A percentile compares a stretch with the other conserved stretches of the same genome.
These are phyloP conservation scores for Onygenales sp. DNA, from an alignment of 2,329 filamentous ascomycete genomes.

Conservation along the genomic window DNA sequence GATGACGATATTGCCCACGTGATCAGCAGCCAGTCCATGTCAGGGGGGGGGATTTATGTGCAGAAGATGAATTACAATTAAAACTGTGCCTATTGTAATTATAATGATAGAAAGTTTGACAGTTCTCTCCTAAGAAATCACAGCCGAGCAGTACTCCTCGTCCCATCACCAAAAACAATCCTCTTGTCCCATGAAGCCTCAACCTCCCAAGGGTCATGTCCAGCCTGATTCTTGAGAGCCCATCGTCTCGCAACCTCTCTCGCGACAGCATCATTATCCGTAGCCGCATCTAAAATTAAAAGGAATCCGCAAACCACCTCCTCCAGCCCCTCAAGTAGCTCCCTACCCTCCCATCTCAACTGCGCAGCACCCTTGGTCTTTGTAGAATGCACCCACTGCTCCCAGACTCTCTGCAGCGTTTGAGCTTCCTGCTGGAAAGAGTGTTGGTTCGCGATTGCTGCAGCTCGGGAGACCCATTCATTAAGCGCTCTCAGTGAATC, in stretches of 20 bases:
- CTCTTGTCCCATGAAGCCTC: slow-evolving; percentile 12
- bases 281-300: slow-evolving; percentile 23
- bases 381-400: slow-evolving; percentile 8
- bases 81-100: too few species aligned
- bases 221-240: slow-evolving; percentile 3
- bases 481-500: slow-evolving; percentile 17
- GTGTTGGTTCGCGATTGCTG: slow-evolving; percentile 36
- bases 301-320: slow-evolving; percentile 22
- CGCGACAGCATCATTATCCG: slow-evolving; percentile 22
- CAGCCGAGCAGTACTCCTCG: neutral
- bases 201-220: slow-evolving; percentile 7
- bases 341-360: slow-evolving; percentile 21
- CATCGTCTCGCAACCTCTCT: slow-evolving; percentile 16
- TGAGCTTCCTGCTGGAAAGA: slow-evolving; percentile 35
- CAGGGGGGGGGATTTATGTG: too few species aligned
- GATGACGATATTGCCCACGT: too few species aligned
- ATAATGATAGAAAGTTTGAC: neutral
- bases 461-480: slow-evolving; percentile 37
- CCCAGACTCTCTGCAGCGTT: slow-evolving; percentile 14
- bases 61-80: too few species aligned
- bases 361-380: slow-evolving; percentile 16
- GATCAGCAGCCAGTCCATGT: too few species aligned
- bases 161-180: slow-evolving; percentile 11
- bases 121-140: neutral
- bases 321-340: slow-evolving; percentile 21